Evolutionary conservation across 495 filamentous ascomycete genomes (phyloP).

Genomic region (Choiromyces venosus): DNA sequence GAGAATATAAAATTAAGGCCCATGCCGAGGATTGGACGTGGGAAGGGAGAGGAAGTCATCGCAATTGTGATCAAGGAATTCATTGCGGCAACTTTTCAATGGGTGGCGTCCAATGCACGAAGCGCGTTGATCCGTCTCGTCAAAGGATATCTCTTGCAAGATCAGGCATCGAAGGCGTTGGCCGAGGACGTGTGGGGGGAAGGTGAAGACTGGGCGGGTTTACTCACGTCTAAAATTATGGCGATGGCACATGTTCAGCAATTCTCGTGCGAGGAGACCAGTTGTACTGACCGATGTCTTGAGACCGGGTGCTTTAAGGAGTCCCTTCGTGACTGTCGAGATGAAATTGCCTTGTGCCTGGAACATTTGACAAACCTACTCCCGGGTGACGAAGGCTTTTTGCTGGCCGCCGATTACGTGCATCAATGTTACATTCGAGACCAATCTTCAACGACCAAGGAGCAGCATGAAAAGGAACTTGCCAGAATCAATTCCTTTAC

Average conservation of each 20-base stretch:
- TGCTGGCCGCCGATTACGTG: slow-evolving; percentile 28
- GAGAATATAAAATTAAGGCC: slow-evolving; percentile 4
- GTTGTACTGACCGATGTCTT: not conserved
- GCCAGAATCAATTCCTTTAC: slow-evolving; percentile 22
- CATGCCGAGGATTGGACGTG: not conserved
- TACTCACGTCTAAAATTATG: slow-evolving; percentile 28
- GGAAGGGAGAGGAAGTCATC: slow-evolving; percentile 25
- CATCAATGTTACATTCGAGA: slow-evolving; percentile 30
- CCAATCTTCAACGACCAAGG: not conserved
- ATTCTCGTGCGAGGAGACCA: not conserved
- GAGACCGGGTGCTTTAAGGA: slow-evolving; percentile 20
- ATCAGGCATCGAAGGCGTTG: not conserved
- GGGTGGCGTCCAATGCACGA: slow-evolving; percentile 12
- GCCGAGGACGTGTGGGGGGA: slow-evolving; percentile 32
- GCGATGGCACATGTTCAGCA: slow-evolving; percentile 28
- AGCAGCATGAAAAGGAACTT: slow-evolving; percentile 1
- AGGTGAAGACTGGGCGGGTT: slow-evolving; percentile 15
- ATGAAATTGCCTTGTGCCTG: slow-evolving; percentile 25
- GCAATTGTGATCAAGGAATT: slow-evolving; percentile 20
- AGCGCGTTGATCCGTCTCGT: slow-evolving; percentile 15
- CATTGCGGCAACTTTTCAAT: slow-evolving; percentile 6
- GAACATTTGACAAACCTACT: slow-evolving; percentile 7
- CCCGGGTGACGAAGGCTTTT: slow-evolving; percentile 21
- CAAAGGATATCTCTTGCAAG: slow-evolving; percentile 28
- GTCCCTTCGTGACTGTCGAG: not conserved